Percentiles rank a stretch among this genome's conserved stretches.
phyloP scores from a whole-genome alignment of 2,329 filamentous ascomycete genomes.

The Aspergillus sp. region DNA sequence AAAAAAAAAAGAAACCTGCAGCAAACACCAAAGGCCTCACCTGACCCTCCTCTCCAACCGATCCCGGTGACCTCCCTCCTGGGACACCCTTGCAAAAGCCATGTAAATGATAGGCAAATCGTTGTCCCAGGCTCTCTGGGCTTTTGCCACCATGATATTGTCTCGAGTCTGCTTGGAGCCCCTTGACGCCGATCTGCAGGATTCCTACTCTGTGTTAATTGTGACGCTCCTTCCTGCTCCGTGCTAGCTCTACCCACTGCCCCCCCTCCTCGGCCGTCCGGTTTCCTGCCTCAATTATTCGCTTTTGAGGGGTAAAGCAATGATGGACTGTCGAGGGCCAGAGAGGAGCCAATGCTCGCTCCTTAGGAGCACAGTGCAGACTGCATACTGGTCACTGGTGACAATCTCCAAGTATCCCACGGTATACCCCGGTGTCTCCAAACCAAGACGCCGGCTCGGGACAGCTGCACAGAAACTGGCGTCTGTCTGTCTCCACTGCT shows the following conservation, averaged over 20 bases:
- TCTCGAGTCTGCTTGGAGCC: not conserved
- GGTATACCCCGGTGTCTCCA: not conserved
- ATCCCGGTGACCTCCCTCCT: not conserved
- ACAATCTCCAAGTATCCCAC: not conserved
- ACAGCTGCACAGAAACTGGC: not conserved
- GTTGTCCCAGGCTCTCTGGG: not conserved
- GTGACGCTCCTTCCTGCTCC: not conserved
- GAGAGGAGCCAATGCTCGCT: not conserved
- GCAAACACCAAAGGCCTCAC: not conserved
- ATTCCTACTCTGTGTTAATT: not conserved
- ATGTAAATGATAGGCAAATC: not conserved
- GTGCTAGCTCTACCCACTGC: not conserved
- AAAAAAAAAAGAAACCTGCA: not conserved
- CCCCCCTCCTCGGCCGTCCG: not conserved
- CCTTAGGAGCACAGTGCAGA: no score
- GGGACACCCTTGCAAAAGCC: not conserved
- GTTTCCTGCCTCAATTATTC: not conserved
- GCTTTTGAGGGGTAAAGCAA: not conserved
- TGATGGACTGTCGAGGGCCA: not conserved
- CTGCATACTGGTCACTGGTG: no score
- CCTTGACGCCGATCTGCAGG: not conserved
- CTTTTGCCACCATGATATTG: not conserved
- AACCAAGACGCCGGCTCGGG: conserved; percentile 2
- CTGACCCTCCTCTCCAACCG: not conserved
- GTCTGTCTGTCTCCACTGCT: not conserved